Conservation (phyloP, 495 filamentous ascomycete genomes). For the Daldinia grandis region DNA sequence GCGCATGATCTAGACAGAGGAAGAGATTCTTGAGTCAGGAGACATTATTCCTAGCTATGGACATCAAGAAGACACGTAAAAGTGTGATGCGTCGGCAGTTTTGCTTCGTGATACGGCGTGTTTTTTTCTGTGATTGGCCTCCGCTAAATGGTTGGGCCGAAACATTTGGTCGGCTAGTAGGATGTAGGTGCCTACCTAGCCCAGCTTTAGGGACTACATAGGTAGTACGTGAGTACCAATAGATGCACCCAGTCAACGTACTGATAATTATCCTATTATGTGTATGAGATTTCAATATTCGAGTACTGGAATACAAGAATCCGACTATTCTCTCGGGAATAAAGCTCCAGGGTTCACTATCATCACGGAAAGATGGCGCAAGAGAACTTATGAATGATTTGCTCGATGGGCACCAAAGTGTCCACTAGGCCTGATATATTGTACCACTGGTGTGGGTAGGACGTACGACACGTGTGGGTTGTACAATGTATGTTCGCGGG, state of each 20-base stretch:
- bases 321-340: too few species aligned
- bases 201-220: not conserved
- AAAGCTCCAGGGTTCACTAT: not conserved
- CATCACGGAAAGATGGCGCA: too few species aligned
- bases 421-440: not conserved
- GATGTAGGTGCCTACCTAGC: too few species aligned
- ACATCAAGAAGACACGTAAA: not conserved
- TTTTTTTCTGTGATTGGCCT: not conserved
- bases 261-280: not conserved
- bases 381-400: too few species aligned
- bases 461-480: not conserved
- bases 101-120: not conserved
- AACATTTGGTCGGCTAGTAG: not conserved
- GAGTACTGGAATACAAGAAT: too few species aligned
- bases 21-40: not conserved
- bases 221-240: not conserved
- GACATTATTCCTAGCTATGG: not conserved
- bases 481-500: not conserved
- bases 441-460: not conserved
- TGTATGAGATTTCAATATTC: too few species aligned
- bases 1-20: not conserved
- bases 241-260: not conserved
- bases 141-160: not conserved
- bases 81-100: not conserved
- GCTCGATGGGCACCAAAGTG: too few species aligned